Evolutionary conservation across 2,329 filamentous ascomycete genomes (phyloP), one percentile per base, ranked within the genome.

Genomic region (Chalara sp.): DNA sequence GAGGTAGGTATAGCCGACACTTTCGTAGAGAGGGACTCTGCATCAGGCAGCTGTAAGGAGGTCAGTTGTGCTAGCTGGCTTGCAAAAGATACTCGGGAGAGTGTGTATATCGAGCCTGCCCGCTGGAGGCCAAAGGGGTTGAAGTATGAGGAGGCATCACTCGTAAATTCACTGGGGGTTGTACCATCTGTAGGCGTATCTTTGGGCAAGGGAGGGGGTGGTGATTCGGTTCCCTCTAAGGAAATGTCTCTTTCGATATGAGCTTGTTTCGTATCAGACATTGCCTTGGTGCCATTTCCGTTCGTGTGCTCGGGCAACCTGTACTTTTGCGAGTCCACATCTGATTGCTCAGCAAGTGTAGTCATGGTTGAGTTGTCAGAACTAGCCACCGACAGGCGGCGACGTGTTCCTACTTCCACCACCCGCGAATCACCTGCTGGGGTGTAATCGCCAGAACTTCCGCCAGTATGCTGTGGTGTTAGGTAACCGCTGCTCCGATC

Each of bases 11-110:
- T 93, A 12, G 88, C 84, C 6, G 84, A 81, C 46, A 99, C 90
- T 63, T 86, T 89, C 56, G 83, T 86, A 31, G 89, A 89, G 28
- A 99, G 76, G 0, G 88, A 85, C 42, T 85, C 83, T 48, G 92
- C 88, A 66, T 95, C 86, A 1, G 93, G 93, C 2, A 97, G 78
- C 61, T 89, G 86, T 52, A 97, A 84, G 13, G 90, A 90, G 0
- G 91, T 97, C 56, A 99, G 76, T 67, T 96, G 90, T 45, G 89
- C 88, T 48, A 97, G 81, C 68, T 97, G 93, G 62, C 88, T 95
- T 56, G 89, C 88, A 67, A 99, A 96, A 6, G 92, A 96, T 33
- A 86, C 87, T 43, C 92, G 83, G 2, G 90, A 96, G 52, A 99
- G 79, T 1, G 93, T 96, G 69, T 95, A 96, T 59, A 97, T 90